A percentile compares a stretch with the other conserved stretches of the same genome.
phyloP scores from a whole-genome alignment of 1,139 yeast genomes.

The Yamadazyma buinensis region DNA sequence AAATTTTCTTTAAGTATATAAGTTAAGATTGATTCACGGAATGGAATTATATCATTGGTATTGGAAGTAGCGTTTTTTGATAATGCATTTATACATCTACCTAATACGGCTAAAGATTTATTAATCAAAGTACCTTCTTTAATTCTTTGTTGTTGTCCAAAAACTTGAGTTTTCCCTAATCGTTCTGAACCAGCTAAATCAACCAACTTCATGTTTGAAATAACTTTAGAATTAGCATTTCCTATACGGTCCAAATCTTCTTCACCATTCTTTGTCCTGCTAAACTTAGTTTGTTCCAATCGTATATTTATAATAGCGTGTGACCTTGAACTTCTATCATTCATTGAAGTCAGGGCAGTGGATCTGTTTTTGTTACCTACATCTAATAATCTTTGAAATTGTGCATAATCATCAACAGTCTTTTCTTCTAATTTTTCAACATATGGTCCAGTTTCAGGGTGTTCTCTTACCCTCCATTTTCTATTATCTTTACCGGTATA shows the following conservation, averaged over 20 bases:
- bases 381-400: slow-evolving; percentile 40
- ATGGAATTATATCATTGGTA: slow-evolving; percentile 43
- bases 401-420: slow-evolving; percentile 37
- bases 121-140: slow-evolving; percentile 76
- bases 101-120: slow-evolving; percentile 70
- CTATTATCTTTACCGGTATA: slow-evolving; percentile 13
- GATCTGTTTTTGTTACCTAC: slow-evolving; percentile 52
- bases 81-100: slow-evolving; percentile 65
- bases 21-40: slow-evolving; percentile 69
- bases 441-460: slow-evolving; percentile 62
- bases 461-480: slow-evolving; percentile 52
- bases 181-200: slow-evolving; percentile 85
- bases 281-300: slow-evolving; percentile 52
- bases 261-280: slow-evolving; percentile 4
- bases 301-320: slow-evolving; percentile 72
- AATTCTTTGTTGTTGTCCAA: slow-evolving; percentile 54
- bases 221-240: slow-evolving; percentile 50
- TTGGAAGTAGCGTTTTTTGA: slow-evolving; percentile 23
- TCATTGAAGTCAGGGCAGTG: slow-evolving; percentile 69
- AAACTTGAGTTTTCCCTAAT: slow-evolving; percentile 58
- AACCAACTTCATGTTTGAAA: slow-evolving; percentile 63
- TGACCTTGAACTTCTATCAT: slow-evolving; percentile 67
- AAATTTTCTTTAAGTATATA: slow-evolving; percentile 69
- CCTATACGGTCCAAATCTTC: slow-evolving; percentile 27
- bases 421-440: slow-evolving; percentile 61